Evolutionary conservation across 768 basidiomycete genomes (phyloP).

Genomic region (Xerocomellus intermedius): DNA sequence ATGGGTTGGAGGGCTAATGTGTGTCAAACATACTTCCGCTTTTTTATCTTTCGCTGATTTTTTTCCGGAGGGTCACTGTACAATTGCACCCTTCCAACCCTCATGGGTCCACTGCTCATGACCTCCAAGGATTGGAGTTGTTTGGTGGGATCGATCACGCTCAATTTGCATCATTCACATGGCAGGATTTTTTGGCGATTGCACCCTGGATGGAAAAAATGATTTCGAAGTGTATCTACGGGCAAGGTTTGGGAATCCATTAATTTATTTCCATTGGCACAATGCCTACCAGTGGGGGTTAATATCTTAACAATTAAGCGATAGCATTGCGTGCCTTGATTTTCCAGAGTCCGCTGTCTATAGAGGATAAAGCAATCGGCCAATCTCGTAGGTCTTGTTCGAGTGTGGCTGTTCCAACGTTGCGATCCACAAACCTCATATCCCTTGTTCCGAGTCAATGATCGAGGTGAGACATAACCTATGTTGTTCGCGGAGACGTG

Average conservation of each 20-base stretch:
- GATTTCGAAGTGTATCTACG: slow-evolving; percentile 63
- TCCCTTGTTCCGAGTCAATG: slow-evolving; percentile 16
- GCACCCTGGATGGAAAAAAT: slow-evolving; percentile 78
- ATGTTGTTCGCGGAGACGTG: slow-evolving; percentile 16
- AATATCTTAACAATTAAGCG: background rate
- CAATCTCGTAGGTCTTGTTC: slow-evolving; percentile 11
- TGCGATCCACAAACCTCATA: background rate
- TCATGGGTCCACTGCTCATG: slow-evolving; percentile 35
- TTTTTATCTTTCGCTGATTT: slow-evolving; percentile 6
- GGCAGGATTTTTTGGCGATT: slow-evolving; percentile 65
- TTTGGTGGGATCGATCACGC: slow-evolving; percentile 46
- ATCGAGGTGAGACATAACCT: slow-evolving; percentile 35
- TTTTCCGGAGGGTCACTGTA: slow-evolving; percentile 51
- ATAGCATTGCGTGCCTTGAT: slow-evolving; percentile 1
- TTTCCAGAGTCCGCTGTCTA: background rate
- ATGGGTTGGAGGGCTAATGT: slow-evolving; percentile 78
- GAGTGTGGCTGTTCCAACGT: slow-evolving; percentile 15
- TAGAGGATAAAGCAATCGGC: background rate
- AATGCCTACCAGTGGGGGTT: background rate
- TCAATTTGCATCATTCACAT: slow-evolving; percentile 70
- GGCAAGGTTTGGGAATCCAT: slow-evolving; percentile 65
- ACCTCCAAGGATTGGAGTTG: slow-evolving; percentile 49
- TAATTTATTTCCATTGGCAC: slow-evolving; percentile 1
- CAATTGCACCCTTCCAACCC: slow-evolving; percentile 52
- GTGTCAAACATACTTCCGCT: slow-evolving; percentile 14